phyloP scores from a whole-genome alignment of 441 rosid genomes.

The Aquilaria agallochum region DNA sequence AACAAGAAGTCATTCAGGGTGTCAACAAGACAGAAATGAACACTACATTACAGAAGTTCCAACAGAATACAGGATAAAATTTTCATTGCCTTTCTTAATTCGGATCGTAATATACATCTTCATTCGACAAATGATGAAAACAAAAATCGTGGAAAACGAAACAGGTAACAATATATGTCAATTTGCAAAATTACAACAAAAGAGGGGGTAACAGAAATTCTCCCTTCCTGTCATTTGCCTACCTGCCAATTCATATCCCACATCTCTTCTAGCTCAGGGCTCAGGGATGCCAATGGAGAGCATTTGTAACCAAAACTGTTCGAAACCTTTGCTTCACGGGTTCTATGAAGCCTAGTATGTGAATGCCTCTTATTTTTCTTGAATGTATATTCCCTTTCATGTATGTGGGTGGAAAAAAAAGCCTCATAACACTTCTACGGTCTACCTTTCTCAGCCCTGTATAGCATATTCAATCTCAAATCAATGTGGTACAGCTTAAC shows the following conservation, averaged over 20 bases:
- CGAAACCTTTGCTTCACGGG: slow-evolving; percentile 12
- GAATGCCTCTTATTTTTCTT: slow-evolving; percentile 25
- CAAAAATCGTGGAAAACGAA: not conserved
- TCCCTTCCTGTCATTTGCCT: slow-evolving; percentile 2
- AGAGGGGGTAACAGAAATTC: slow-evolving; percentile 1
- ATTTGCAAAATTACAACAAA: slow-evolving; percentile 17
- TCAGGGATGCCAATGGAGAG: slow-evolving; percentile 10
- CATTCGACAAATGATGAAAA: slow-evolving; percentile 8
- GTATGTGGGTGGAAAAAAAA: slow-evolving; percentile 7
- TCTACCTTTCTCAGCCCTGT: slow-evolving; percentile 27
- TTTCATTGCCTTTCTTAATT: slow-evolving; percentile 17
- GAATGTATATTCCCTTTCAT: slow-evolving; percentile 11
- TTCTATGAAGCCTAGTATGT: slow-evolving; percentile 12
- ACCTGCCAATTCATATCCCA: slow-evolving; percentile 11
- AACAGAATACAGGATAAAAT: slow-evolving; percentile 2
- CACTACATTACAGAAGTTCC: too few species aligned
- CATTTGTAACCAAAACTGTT: slow-evolving; percentile 17
- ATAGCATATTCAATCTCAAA: not conserved
- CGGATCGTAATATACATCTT: slow-evolving; percentile 20
- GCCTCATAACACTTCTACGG: not conserved
- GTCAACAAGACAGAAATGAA: too few species aligned
- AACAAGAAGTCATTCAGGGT: too few species aligned
- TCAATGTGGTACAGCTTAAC: too few species aligned
- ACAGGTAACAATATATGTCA: slow-evolving; percentile 8
- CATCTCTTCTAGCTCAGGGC: slow-evolving; percentile 2